Base-by-base conservation (phyloP, 2,329 filamentous ascomycete genomes). In the Trichoderma sp. region DNA sequence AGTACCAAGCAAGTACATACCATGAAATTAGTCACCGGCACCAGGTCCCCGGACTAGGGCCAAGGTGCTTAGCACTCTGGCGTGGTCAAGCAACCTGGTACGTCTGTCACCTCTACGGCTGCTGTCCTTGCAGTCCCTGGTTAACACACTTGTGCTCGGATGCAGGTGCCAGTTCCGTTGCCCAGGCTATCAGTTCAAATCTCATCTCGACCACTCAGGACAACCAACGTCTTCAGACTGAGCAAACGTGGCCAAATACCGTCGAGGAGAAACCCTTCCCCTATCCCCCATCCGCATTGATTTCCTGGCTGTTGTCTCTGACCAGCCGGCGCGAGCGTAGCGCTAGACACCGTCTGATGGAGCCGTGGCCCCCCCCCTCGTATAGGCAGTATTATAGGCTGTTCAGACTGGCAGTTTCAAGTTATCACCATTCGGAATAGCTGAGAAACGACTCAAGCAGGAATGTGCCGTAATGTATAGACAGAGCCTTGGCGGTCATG, bases 11-110 rank as follows among this genome's bases (percentile, higher is more conserved):
- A 64, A 39, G 58, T 27, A 54, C 25, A n/a, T 19, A 37, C 50
- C 37, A 27, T 39, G 50, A 39, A 48, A 67, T n/a, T 37, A 53
- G 53, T 64, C 67, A n/a, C 67, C 67, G 60, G 67, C 67, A 58
- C 34, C 67, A 22, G 35, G 67, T 59, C 60, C 67, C 67, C 67
- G 60, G 67, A 65, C 67, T 50, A 22, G 34, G 29, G 59, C 67
- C 50, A 68, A 65, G 32, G 39, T 52, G 32, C 57, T 22, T 64
- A 56, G 35, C 48, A 48, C 48, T 54, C 29, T 60, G 58, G 60
- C 35, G 58, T 15, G 29, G 27, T 54, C 37, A 50, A 57, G n/a
- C 15, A 60, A 63, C 50, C 42, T 57, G 53, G 58, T 48, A 29
- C 19, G 48, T 37, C 39, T 34, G 25, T 32, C 37, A 50, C 35